Evolutionary conservation across 2,329 filamentous ascomycete genomes (phyloP).

Genomic region (Sarocladium kiliense): DNA sequence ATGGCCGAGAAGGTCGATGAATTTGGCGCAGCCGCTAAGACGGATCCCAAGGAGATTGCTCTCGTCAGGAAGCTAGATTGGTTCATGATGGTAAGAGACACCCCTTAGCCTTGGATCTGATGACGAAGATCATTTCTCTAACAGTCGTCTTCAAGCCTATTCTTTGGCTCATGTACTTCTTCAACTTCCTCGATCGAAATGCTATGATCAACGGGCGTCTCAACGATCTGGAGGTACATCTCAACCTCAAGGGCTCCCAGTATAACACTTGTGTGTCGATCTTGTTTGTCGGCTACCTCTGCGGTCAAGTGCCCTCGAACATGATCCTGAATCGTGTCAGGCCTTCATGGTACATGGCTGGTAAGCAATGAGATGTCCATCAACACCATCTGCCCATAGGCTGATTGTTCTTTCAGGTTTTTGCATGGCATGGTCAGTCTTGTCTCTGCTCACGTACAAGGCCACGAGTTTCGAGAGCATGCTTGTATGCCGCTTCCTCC

Average conservation of each 20-base stretch:
- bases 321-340: not conserved
- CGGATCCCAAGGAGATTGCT: conserved; percentile 17
- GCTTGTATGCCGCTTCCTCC: conserved; percentile 13
- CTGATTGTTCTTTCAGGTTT: not conserved
- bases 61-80: conserved; percentile 19
- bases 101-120: not conserved
- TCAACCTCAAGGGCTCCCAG: conserved; percentile 20
- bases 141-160: not conserved
- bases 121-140: no score
- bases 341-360: not conserved
- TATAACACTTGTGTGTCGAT: conserved; percentile 21
- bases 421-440: not conserved
- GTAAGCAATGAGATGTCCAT: not conserved
- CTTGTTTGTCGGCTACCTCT: not conserved
- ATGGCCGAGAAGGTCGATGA: not conserved
- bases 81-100: conserved; percentile 17
- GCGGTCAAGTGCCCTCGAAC: not conserved
- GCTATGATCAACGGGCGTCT: conserved; percentile 24
- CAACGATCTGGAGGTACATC: conserved; percentile 20
- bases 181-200: conserved; percentile 24
- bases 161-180: conserved; percentile 17
- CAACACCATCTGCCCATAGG: not conserved
- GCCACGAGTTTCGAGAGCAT: conserved; percentile 7
- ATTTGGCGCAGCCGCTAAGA: conserved; percentile 20
- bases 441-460: not conserved